Evolutionary conservation across 345 rosid genomes (phyloP).

Genomic region (Citrus mangshanensis): DNA sequence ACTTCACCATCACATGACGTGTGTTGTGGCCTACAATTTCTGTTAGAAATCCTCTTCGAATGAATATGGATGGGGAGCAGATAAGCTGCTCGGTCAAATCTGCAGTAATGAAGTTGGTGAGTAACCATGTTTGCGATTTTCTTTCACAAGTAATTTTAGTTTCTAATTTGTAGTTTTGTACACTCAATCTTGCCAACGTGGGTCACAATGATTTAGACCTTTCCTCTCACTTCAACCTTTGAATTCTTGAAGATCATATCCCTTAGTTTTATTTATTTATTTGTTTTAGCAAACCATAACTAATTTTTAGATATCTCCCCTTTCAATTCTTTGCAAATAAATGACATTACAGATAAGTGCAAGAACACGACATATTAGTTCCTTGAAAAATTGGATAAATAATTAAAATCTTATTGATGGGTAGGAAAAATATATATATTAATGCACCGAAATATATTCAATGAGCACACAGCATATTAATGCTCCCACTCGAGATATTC

Average conservation of each 20-base stretch:
- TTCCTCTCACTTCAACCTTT: background rate
- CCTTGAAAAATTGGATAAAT: background rate
- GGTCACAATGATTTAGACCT: background rate
- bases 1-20: background rate
- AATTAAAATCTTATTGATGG: background rate
- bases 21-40: background rate
- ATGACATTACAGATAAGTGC: background rate
- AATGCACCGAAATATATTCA: too few species aligned
- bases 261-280: background rate
- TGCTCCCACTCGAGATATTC: background rate
- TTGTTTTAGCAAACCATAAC: background rate
- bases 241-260: background rate
- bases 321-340: background rate
- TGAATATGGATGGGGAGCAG: background rate
- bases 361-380: background rate
- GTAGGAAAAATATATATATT: too few species aligned
- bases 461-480: background rate
- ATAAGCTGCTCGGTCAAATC: conserved; percentile 16
- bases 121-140: background rate
- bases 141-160: background rate
- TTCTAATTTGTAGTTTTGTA: background rate
- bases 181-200: background rate
- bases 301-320: too few species aligned
- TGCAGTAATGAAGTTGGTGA: background rate
- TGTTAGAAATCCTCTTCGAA: background rate